Conservation (phyloP, 176 grass and related monocot genomes). For the Oryza brachyantha region DNA sequence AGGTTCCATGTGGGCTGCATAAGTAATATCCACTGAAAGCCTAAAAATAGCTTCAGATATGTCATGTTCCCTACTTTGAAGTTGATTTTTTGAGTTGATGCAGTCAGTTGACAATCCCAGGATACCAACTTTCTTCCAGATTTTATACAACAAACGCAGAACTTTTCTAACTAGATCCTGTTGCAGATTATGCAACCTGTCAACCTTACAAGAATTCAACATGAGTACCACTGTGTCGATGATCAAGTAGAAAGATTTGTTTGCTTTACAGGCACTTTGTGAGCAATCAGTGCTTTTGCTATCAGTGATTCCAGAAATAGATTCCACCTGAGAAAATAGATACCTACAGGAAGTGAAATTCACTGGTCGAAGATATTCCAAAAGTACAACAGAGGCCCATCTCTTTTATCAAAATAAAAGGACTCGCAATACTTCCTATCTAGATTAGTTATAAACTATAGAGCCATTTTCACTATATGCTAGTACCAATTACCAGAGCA, state of each 20-base stretch:
- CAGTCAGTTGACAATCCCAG: slow-evolving; percentile 13
- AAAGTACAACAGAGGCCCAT: not conserved
- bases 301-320: not conserved
- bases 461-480: not conserved
- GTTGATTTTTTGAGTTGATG: slow-evolving; percentile 11
- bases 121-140: slow-evolving; percentile 33
- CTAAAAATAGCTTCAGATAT: slow-evolving; percentile 79
- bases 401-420: not conserved
- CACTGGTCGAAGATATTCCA: slow-evolving; percentile 12
- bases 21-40: slow-evolving; percentile 53
- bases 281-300: not conserved
- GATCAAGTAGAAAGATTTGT: slow-evolving; percentile 34
- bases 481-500: not conserved
- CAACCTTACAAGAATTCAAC: slow-evolving; percentile 50
- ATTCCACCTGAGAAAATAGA: slow-evolving; percentile 40
- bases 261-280: slow-evolving; percentile 3
- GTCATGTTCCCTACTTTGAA: slow-evolving; percentile 41
- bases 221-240: slow-evolving; percentile 45
- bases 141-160: slow-evolving; percentile 44
- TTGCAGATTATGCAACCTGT: slow-evolving; percentile 23
- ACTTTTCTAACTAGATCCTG: slow-evolving; percentile 34
- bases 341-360: slow-evolving; percentile 33
- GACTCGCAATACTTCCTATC: not conserved
- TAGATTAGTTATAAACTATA: not conserved
- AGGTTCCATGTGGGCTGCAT: slow-evolving; percentile 20